Evolutionary conservation across 73 alveolate species (phyloP), one percentile per base, ranked within the genome.

Genomic region (Durusdinium trenchii): DNA sequence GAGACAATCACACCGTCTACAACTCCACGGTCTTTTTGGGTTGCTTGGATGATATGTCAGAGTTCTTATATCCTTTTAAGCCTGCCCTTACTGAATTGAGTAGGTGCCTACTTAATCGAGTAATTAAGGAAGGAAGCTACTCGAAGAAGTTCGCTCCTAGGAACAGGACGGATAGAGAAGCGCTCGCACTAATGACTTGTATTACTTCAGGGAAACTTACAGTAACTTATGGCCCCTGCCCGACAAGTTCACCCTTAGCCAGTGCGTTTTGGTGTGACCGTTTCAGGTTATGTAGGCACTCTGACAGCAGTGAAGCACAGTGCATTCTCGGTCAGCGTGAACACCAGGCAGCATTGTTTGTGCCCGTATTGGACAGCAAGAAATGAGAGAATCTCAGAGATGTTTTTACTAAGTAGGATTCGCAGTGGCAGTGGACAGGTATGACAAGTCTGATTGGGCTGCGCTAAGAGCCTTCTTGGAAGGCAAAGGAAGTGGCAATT

Each of bases 1-100:
- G 86, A 36, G 38, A 69, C 43, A 64, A 47, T 30, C 40, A 32
- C 4, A 61, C 96, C 52, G 71, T 89, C 69, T 89, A 61, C 69
- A 64, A 64, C 50, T 89, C 96, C 54, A 89, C 96, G 23, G 96
- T 89, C 86, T 89, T 89, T 52, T 71, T 89, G 43, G 96, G 96
- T 51, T 2, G 42, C 96, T 46, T 36, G 85, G 62, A 54, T 12
- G 73, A n/a, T n/a, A n/a, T n/a, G n/a, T n/a, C 73, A 60, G 73
- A 60, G 18, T 60, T 60, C 73, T 32, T 23, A 23, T 23, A 2
- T 32, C 18, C 18, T 23, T 23, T 23, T 12, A 57, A 57, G 69
- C 23, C 6, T 28, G 32, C 10, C 57, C 26, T 78, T 32, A 78
- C 26, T 71, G 48, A 51, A 6, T n/a, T 38, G 6, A 9, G 51